Evolutionary conservation across 768 basidiomycete species (phyloP).

Genomic region (Phanerodontia chrysosporium): DNA sequence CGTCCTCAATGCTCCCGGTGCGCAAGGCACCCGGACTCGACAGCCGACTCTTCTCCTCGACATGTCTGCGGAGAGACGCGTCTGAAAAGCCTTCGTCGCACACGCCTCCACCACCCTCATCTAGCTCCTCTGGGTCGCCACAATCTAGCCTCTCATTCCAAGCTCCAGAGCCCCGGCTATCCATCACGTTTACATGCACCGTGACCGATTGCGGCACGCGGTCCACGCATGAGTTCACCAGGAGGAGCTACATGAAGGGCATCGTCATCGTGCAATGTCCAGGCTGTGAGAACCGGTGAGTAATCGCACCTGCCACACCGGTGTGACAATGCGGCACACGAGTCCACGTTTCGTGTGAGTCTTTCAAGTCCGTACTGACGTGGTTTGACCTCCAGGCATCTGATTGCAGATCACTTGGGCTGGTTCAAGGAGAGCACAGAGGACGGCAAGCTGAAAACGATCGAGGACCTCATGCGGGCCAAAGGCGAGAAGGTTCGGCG

Average conservation of each 20-base stretch:
- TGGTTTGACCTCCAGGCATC: slow-evolving; percentile 44
- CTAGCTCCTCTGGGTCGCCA: background rate
- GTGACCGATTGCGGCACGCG: slow-evolving; percentile 68
- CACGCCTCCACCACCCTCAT: background rate
- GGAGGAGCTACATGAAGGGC: slow-evolving; percentile 79
- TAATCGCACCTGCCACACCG: background rate
- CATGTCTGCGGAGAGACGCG: background rate
- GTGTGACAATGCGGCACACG: background rate
- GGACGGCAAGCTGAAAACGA: slow-evolving; percentile 66
- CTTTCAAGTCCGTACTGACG: background rate
- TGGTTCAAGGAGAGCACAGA: slow-evolving; percentile 87
- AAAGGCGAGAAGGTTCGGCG: slow-evolving; percentile 71
- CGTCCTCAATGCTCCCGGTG: background rate
- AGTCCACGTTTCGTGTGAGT: slow-evolving; percentile 8
- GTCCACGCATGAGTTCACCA: slow-evolving; percentile 85
- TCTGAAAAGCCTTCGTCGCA: background rate
- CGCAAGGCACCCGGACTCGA: background rate
- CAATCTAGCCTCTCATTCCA: slow-evolving; percentile 27
- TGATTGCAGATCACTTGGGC: slow-evolving; percentile 86
- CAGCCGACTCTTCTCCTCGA: background rate
- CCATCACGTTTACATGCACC: slow-evolving; percentile 85
- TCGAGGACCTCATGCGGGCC: slow-evolving; percentile 77
- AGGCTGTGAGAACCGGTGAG: slow-evolving; percentile 80
- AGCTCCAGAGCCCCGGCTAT: slow-evolving; percentile 55
- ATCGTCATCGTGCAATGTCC: slow-evolving; percentile 93